Percentiles rank a stretch among this genome's conserved stretches.
Evolutionary conservation across 352 stramenopile genomes (phyloP).

Genomic region (Pythium folliculosum): DNA sequence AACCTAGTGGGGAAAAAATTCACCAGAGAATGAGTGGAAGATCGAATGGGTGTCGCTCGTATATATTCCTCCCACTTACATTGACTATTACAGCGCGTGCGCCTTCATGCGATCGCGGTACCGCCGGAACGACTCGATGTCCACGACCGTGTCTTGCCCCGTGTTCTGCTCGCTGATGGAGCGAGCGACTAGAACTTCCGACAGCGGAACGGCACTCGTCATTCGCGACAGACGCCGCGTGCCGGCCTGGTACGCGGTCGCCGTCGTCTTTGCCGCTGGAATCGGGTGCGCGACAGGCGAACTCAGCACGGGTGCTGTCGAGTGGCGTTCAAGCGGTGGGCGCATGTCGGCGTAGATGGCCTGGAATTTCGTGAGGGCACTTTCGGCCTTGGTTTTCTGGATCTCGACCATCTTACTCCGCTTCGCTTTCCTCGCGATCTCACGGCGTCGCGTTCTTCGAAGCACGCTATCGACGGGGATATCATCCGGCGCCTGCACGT

Average conservation of each 20-base stretch:
- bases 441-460: background rate
- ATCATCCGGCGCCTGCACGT: background rate
- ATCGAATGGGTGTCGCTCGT: no score
- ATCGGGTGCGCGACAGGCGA: background rate
- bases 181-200: no score
- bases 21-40: no score
- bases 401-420: background rate
- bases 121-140: background rate
- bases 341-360: background rate
- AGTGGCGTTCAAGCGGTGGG: background rate
- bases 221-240: background rate
- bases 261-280: background rate
- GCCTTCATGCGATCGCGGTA: background rate
- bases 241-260: background rate
- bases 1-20: no score
- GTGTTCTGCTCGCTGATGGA: background rate
- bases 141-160: background rate
- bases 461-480: background rate
- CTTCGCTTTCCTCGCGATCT: background rate
- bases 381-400: background rate
- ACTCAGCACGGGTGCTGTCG: background rate
- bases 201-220: background rate
- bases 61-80: no score
- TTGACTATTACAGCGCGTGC: no score
- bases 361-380: background rate